Evolutionary conservation across 306 rosid genomes (phyloP).

Genomic region (Glycine latifolia): DNA sequence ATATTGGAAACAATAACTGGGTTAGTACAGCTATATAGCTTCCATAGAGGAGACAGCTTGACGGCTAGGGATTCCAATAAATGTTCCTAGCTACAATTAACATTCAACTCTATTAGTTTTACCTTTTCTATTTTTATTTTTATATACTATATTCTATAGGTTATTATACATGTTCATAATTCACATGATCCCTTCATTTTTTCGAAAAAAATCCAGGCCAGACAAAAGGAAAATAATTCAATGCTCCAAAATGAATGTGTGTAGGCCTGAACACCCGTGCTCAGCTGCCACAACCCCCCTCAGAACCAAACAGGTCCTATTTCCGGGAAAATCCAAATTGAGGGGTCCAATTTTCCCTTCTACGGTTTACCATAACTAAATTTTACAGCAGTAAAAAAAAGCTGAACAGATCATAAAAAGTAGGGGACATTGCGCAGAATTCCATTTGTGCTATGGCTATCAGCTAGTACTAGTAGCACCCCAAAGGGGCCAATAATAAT

Average conservation of each 20-base stretch:
- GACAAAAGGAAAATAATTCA: conserved; percentile 65
- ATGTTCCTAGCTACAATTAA: conserved; percentile 23
- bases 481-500: background rate
- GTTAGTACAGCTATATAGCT: conserved; percentile 58
- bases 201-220: conserved; percentile 55
- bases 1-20: conserved; percentile 43
- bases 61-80: conserved; percentile 48
- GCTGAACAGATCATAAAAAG: conserved; percentile 24
- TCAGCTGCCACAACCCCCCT: conserved; percentile 54
- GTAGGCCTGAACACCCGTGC: conserved; percentile 49
- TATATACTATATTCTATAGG: too few species aligned
- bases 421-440: conserved; percentile 9
- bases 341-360: conserved; percentile 38
- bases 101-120: too few species aligned
- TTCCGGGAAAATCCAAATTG: conserved; percentile 63
- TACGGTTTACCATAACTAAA: conserved; percentile 43
- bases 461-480: background rate
- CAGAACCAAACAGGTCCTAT: conserved; percentile 57
- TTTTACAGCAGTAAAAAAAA: conserved; percentile 50
- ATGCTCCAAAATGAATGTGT: conserved; percentile 41
- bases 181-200: conserved; percentile 53
- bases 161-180: background rate
- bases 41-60: conserved; percentile 72
- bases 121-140: too few species aligned
- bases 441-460: conserved; percentile 32